Conservation (phyloP, 805 yeast genomes). For the Blastobotrys terrestris region DNA sequence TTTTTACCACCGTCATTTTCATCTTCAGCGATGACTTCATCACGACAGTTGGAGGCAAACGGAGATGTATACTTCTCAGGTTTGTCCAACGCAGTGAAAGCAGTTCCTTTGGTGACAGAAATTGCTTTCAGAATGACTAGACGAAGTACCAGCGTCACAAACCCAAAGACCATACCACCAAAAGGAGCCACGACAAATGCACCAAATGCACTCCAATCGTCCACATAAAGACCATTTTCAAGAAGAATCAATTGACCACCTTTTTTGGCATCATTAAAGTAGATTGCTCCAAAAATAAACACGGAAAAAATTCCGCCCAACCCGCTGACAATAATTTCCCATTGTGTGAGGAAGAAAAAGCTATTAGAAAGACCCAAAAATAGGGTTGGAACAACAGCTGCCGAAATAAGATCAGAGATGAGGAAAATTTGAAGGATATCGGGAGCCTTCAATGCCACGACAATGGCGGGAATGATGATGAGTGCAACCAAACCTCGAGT, state of each 20-base stretch:
- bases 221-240: slow-evolving; percentile 58
- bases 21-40: background rate
- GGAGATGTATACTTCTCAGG: background rate
- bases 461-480: slow-evolving; percentile 80
- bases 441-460: slow-evolving; percentile 77
- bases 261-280: slow-evolving; percentile 62
- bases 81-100: slow-evolving; percentile 33
- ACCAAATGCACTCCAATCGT: slow-evolving; percentile 93
- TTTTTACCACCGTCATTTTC: background rate
- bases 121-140: slow-evolving; percentile 24
- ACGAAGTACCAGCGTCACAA: slow-evolving; percentile 39
- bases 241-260: slow-evolving; percentile 74
- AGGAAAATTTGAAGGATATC: slow-evolving; percentile 80
- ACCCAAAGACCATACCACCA: slow-evolving; percentile 62
- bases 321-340: slow-evolving; percentile 80
- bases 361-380: slow-evolving; percentile 67
- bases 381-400: slow-evolving; percentile 78
- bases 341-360: slow-evolving; percentile 66
- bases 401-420: slow-evolving; percentile 84
- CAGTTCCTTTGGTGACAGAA: slow-evolving; percentile 33
- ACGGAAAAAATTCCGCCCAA: slow-evolving; percentile 75
- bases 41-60: background rate
- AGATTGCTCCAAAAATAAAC: slow-evolving; percentile 77
- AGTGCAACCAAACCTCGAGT: slow-evolving; percentile 65
- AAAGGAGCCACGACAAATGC: slow-evolving; percentile 89